phyloP scores from a whole-genome alignment of 2,329 filamentous ascomycete genomes.

The Penicillium italicum region DNA sequence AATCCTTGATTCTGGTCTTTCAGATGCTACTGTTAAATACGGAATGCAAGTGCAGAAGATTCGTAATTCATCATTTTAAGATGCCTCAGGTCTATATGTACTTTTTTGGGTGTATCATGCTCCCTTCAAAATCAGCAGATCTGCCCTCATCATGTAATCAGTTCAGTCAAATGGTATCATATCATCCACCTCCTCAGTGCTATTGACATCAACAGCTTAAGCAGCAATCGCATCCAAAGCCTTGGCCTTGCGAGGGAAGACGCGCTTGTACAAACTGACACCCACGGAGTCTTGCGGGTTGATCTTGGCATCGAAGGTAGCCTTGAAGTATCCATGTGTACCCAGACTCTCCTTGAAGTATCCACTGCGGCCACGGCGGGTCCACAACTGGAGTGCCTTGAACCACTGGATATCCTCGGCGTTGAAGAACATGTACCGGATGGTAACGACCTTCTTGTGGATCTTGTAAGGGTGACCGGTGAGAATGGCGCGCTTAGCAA shows the following conservation, averaged over 20 bases:
- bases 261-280: slow-evolving; percentile 81
- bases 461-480: slow-evolving; percentile 98
- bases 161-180: slow-evolving; percentile 31
- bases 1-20: not conserved
- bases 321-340: slow-evolving; percentile 99
- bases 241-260: slow-evolving; percentile 70
- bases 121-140: not conserved
- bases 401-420: slow-evolving; percentile 94
- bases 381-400: slow-evolving; percentile 94
- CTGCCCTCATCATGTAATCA: slow-evolving; percentile 14
- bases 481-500: slow-evolving; percentile 90
- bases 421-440: slow-evolving; percentile 99
- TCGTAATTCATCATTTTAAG: slow-evolving; percentile 32
- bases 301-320: slow-evolving; percentile 91
- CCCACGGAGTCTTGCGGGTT: slow-evolving; percentile 94
- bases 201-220: slow-evolving; percentile 9
- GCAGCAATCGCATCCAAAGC: slow-evolving; percentile 40
- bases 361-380: slow-evolving; percentile 78
- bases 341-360: slow-evolving; percentile 92
- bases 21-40: not conserved
- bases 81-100: slow-evolving; percentile 27
- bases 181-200: slow-evolving; percentile 21
- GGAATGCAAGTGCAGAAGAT: slow-evolving; percentile 14
- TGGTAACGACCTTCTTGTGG: slow-evolving; percentile 93
- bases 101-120: slow-evolving; percentile 26